Percentiles rank a stretch among this genome's conserved stretches.
phyloP scores from a whole-genome alignment of 1,284 basidiomycete genomes.

The Boletellus sp. region DNA sequence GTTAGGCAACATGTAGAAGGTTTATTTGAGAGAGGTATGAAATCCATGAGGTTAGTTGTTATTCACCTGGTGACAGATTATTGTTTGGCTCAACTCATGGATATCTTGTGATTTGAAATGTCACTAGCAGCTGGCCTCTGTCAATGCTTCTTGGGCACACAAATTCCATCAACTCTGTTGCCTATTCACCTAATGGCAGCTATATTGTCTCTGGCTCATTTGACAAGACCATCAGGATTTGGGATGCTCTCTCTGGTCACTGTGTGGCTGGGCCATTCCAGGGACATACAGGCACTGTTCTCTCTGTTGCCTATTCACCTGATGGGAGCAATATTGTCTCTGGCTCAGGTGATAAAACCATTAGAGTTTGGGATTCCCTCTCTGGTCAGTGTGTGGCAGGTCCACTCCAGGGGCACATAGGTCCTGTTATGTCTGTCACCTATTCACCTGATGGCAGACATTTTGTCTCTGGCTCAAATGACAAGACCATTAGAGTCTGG shows the following conservation, averaged over 20 bases:
- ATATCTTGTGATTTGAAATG: too few species aligned
- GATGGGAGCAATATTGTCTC: constrained; percentile 15
- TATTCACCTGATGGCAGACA: constrained; percentile 11
- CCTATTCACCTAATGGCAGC: not conserved
- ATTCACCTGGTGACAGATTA: too few species aligned
- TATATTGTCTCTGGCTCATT: not conserved
- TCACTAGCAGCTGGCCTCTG: too few species aligned
- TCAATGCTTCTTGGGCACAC: too few species aligned
- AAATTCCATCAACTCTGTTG: not conserved
- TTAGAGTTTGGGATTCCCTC: constrained; percentile 19
- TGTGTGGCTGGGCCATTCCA: constrained; percentile 1
- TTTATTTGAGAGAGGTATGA: too few species aligned
- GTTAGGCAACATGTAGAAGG: too few species aligned
- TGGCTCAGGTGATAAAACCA: constrained; percentile 8
- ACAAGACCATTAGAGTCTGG: constrained; percentile 10
- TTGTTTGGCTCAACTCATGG: too few species aligned
- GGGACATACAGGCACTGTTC: not conserved
- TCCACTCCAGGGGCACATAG: constrained; percentile 8
- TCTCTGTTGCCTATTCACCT: constrained; percentile 13
- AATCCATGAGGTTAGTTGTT: too few species aligned
- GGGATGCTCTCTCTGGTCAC: constrained; percentile 4
- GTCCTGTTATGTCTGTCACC: not conserved
- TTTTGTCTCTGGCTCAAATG: constrained; percentile 13
- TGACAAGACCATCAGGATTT: not conserved
- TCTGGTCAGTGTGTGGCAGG: constrained; percentile 3